These are phyloP conservation scores for Brassica balearica DNA, from an alignment of 441 rosid genomes.

Conservation along the genomic window DNA sequence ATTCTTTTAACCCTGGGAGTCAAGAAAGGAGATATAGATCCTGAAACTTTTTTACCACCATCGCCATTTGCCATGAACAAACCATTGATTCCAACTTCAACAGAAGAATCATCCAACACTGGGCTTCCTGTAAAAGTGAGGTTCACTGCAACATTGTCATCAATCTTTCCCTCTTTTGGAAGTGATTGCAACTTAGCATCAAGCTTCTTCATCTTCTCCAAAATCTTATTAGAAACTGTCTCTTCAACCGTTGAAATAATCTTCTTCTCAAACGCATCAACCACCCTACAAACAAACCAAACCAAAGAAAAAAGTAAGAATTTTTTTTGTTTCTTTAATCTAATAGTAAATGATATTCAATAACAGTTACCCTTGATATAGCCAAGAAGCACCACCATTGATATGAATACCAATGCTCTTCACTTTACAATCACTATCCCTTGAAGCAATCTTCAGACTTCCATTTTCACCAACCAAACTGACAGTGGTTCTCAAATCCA, in stretches of 20 bases:
- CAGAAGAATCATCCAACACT: slow-evolving; percentile 56
- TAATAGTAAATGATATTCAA: too few relatives aligned
- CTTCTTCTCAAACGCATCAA: slow-evolving; percentile 69
- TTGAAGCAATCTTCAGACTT: slow-evolving; percentile 54
- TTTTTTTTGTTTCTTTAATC: too few relatives aligned
- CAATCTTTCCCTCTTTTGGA: slow-evolving; percentile 64
- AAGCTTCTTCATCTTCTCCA: slow-evolving; percentile 68
- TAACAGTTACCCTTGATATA: slow-evolving; percentile 70
- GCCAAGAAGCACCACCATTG: slow-evolving; percentile 91
- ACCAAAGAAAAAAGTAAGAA: background rate
- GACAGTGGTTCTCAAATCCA: slow-evolving; percentile 56
- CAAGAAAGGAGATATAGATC: slow-evolving; percentile 40
- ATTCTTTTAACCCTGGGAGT: slow-evolving; percentile 52
- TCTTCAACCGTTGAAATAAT: slow-evolving; percentile 67
- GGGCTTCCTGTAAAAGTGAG: slow-evolving; percentile 68
- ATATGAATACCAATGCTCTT: slow-evolving; percentile 61
- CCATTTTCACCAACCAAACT: slow-evolving; percentile 59
- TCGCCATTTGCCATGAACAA: slow-evolving; percentile 53
- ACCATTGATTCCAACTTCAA: slow-evolving; percentile 67
- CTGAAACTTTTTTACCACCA: slow-evolving; percentile 37
- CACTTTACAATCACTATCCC: slow-evolving; percentile 59
- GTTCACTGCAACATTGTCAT: slow-evolving; percentile 66
- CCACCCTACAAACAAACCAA: slow-evolving; percentile 50
- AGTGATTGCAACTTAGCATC: slow-evolving; percentile 65
- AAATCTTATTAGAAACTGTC: slow-evolving; percentile 56